phyloP scores from a whole-genome alignment of 2,329 filamentous ascomycete species.

The Hypoxylon sp. region DNA sequence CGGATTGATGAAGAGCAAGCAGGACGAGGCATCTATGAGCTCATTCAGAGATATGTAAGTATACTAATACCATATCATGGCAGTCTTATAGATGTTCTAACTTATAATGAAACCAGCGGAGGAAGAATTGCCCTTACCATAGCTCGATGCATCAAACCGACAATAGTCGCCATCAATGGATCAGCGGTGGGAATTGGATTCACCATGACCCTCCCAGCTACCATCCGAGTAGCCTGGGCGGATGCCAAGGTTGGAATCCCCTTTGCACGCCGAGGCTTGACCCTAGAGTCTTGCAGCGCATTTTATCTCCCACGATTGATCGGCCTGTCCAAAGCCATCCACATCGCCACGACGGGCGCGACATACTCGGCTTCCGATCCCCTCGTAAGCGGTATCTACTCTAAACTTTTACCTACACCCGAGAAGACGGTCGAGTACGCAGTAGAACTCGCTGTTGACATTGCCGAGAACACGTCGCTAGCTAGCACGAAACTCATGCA shows the following conservation, averaged over 20 bases:
- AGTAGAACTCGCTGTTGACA: neutral
- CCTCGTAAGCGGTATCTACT: neutral
- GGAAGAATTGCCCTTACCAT: neutral
- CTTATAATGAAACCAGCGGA: neutral
- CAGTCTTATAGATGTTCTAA: neutral
- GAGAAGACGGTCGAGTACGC: neutral
- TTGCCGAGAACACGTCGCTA: neutral
- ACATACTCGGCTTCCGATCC: neutral
- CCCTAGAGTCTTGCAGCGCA: neutral
- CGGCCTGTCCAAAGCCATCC: neutral
- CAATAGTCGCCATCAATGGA: neutral
- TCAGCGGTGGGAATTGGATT: neutral
- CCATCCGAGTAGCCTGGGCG: neutral
- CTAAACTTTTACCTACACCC: neutral
- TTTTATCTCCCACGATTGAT: neutral
- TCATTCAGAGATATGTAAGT: neutral
- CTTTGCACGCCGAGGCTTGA: neutral
- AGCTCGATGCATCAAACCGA: neutral
- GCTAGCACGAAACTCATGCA: neutral
- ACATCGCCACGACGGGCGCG: neutral
- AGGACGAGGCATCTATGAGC: neutral
- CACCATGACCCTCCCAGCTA: neutral
- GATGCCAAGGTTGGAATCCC: neutral
- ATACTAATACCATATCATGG: neutral
- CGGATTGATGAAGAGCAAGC: neutral